A percentile compares a stretch with the other conserved stretches of the same genome.
Conservation (phyloP, 306 rosid genomes). For the Casuarina glauca region DNA sequence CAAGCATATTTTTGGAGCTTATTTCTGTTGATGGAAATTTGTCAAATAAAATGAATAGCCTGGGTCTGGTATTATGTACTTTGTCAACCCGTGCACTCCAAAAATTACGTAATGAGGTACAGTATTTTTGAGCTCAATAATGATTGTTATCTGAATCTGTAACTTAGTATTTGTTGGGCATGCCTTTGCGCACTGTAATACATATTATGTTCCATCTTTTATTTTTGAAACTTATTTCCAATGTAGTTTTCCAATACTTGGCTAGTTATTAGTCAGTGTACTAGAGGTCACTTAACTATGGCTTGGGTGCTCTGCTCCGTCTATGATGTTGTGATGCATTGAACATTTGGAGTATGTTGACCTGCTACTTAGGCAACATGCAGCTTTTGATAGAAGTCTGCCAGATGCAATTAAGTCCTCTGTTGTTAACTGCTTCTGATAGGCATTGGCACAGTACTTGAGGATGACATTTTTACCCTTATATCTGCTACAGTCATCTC, state of each 20-base stretch:
- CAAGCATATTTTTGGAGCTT: conserved; percentile 79
- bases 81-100: conserved; percentile 89
- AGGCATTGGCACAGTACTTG: not conserved
- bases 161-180: not conserved
- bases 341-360: not conserved
- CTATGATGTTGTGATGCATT: not conserved
- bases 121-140: not conserved
- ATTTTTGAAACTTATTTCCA: conserved; percentile 8
- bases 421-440: not conserved
- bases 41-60: conserved; percentile 58
- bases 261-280: not conserved
- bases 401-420: not conserved
- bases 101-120: conserved; percentile 89
- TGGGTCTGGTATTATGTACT: conserved; percentile 65
- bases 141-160: not conserved
- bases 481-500: not conserved
- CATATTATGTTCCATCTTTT: not conserved
- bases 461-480: not conserved
- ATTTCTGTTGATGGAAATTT: conserved; percentile 85
- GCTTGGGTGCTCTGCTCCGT: not conserved
- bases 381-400: not conserved
- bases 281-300: not conserved
- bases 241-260: conserved; percentile 4
- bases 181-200: not conserved
- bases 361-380: not conserved